These are phyloP conservation scores for Solanum appendiculatum DNA, from an alignment of 257 asterid species.

Conservation along the genomic window DNA sequence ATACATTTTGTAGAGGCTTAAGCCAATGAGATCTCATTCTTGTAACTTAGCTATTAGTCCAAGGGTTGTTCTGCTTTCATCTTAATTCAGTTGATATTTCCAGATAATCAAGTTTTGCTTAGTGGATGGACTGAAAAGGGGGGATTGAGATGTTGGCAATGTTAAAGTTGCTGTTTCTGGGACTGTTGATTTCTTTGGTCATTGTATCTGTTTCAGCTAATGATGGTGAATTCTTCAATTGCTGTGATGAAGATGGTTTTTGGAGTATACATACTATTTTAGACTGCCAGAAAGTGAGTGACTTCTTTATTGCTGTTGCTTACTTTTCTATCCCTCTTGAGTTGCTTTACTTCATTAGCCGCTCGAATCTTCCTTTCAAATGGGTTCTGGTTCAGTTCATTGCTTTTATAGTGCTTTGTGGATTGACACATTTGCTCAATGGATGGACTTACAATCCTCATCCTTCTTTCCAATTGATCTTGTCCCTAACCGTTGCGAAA, in stretches of 20 bases:
- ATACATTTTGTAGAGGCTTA: neutral
- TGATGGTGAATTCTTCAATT: conserved; percentile 16
- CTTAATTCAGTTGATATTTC: conserved; percentile 2
- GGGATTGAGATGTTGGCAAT: conserved; percentile 7
- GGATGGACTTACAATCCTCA: conserved; percentile 30
- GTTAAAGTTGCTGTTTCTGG: conserved; percentile 11
- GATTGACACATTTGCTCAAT: conserved; percentile 35
- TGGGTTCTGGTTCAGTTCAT: conserved; percentile 37
- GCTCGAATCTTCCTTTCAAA: conserved; percentile 35
- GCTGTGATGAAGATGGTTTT: conserved; percentile 34
- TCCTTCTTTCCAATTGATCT: conserved; percentile 29
- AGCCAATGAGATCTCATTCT: conserved; percentile 9
- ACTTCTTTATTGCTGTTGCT: conserved; percentile 38
- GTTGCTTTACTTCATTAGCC: conserved; percentile 32
- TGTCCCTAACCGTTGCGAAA: conserved; percentile 32
- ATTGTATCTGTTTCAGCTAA: conserved; percentile 15
- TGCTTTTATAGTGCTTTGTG: conserved; percentile 37
- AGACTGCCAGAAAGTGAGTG: conserved; percentile 28
- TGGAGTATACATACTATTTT: conserved; percentile 25
- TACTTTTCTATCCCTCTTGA: conserved; percentile 39
- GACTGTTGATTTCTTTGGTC: conserved; percentile 7
- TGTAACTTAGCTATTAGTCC: conserved; percentile 1
- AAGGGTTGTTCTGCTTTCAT: neutral
- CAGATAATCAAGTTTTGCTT: neutral
- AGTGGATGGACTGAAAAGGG: conserved; percentile 12